Conservation (phyloP, 1,284 basidiomycete genomes). For the Xerocomus amazonicus region DNA sequence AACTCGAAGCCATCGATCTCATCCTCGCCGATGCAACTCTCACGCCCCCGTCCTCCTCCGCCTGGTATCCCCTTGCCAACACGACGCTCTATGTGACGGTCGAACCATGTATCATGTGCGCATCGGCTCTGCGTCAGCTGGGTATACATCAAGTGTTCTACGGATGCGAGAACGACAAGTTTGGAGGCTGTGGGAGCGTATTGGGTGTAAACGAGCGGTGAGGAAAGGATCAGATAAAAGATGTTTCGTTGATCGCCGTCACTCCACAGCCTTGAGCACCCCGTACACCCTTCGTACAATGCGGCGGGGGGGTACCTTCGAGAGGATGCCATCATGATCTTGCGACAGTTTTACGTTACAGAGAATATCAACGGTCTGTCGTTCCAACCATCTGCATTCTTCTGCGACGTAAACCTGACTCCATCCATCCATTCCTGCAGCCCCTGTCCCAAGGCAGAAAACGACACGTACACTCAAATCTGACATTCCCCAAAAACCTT, state of each 20-base stretch:
- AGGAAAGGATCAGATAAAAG: conserved; percentile 24
- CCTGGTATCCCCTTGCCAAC: conserved; percentile 62
- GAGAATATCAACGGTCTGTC: conserved; percentile 87
- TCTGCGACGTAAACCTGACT: conserved; percentile 10
- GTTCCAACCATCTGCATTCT: background rate
- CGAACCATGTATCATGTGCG: conserved; percentile 99
- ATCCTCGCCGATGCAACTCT: conserved; percentile 68
- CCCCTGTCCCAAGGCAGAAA: conserved; percentile 75
- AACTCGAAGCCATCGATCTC: conserved; percentile 93
- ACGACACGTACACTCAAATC: conserved; percentile 70
- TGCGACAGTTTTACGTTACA: conserved; percentile 93
- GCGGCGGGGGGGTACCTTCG: conserved; percentile 83
- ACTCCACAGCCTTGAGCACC: conserved; percentile 53
- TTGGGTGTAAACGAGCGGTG: conserved; percentile 80
- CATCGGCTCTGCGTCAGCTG: conserved; percentile 89
- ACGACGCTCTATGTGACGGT: conserved; percentile 97
- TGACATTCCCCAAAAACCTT: conserved; percentile 43
- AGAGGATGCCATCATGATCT: conserved; percentile 93
- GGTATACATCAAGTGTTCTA: conserved; percentile 91
- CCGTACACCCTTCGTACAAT: conserved; percentile 70
- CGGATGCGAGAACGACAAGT: conserved; percentile 94
- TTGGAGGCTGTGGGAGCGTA: conserved; percentile 97
- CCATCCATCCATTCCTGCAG: conserved; percentile 37
- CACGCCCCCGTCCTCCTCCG: conserved; percentile 43
- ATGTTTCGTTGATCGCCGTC: conserved; percentile 6